Conservation (phyloP, 805 yeast genomes). For the Metschnikowia noctiluminum region DNA sequence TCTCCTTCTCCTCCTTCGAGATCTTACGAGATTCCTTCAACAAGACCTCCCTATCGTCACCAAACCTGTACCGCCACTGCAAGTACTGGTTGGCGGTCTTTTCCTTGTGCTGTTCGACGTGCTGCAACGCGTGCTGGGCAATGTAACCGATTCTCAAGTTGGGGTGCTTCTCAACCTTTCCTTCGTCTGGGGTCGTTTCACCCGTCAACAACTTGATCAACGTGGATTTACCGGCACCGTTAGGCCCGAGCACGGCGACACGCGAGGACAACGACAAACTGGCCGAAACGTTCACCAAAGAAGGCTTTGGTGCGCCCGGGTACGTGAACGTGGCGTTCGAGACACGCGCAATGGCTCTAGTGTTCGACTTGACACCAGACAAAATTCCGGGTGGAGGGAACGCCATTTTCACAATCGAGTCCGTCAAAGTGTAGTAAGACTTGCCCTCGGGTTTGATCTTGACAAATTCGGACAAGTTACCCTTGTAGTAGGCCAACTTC, state of each 20-base stretch:
- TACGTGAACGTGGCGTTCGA: slow-evolving; percentile 80
- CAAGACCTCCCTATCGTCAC: slow-evolving; percentile 96
- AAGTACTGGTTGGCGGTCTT: slow-evolving; percentile 96
- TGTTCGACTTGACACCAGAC: slow-evolving; percentile 94
- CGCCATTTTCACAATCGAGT: slow-evolving; percentile 90
- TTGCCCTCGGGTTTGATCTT: slow-evolving; percentile 93
- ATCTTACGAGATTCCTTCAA: slow-evolving; percentile 87
- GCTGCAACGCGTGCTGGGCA: slow-evolving; percentile 98
- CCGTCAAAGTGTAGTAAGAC: slow-evolving; percentile 90
- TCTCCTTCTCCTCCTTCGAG: slow-evolving; percentile 66
- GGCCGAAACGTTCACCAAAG: slow-evolving; percentile 74
- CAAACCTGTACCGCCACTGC: slow-evolving; percentile 97
- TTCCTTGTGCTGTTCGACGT: slow-evolving; percentile 95
- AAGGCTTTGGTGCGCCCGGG: slow-evolving; percentile 86
- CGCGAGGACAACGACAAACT: slow-evolving; percentile 94
- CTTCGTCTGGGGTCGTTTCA: slow-evolving; percentile 80
- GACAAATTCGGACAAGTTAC: slow-evolving; percentile 90
- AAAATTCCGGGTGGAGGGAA: slow-evolving; percentile 98
- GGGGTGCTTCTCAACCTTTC: slow-evolving; percentile 96
- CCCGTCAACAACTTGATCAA: slow-evolving; percentile 90
- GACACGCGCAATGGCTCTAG: slow-evolving; percentile 91
- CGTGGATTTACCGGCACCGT: slow-evolving; percentile 99
- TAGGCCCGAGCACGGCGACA: slow-evolving; percentile 95
- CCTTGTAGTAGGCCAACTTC: slow-evolving; percentile 92
- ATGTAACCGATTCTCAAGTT: slow-evolving; percentile 96